Evolutionary conservation across 1,284 basidiomycete species (phyloP).

Genomic region (Ustilago vetiveriae): DNA sequence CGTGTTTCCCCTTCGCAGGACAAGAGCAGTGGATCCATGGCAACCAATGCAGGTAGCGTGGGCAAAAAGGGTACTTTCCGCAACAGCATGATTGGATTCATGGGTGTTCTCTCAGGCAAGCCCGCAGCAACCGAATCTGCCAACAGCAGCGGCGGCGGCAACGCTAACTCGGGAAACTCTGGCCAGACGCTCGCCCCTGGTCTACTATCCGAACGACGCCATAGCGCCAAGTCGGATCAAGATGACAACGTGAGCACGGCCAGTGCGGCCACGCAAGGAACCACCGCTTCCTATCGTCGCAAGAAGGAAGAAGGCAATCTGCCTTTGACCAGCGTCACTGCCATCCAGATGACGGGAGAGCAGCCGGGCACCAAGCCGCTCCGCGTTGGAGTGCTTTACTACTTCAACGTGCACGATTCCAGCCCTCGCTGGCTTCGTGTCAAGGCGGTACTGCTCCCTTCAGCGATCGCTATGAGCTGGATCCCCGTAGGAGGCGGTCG

Average conservation of each 20-base stretch:
- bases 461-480: slow-evolving; percentile 61
- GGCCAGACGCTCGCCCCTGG: slow-evolving; percentile 8
- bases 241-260: slow-evolving; percentile 39
- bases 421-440: slow-evolving; percentile 53
- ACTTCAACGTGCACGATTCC: slow-evolving; percentile 56
- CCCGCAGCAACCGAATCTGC: neutral
- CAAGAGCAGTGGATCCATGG: slow-evolving; percentile 3
- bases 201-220: slow-evolving; percentile 22
- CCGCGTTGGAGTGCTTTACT: slow-evolving; percentile 49
- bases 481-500: slow-evolving; percentile 56
- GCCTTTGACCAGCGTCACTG: slow-evolving; percentile 29
- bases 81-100: slow-evolving; percentile 45
- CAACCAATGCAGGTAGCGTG: slow-evolving; percentile 14
- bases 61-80: slow-evolving; percentile 33
- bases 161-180: neutral
- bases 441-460: slow-evolving; percentile 54
- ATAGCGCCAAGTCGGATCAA: slow-evolving; percentile 36
- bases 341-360: slow-evolving; percentile 39
- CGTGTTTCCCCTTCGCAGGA: slow-evolving; percentile 2
- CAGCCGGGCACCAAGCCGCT: slow-evolving; percentile 34
- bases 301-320: slow-evolving; percentile 44
- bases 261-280: slow-evolving; percentile 43
- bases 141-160: neutral
- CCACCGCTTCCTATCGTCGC: slow-evolving; percentile 46
- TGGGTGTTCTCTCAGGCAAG: slow-evolving; percentile 36